These are phyloP conservation scores for Kernera saxatilis DNA, from an alignment of 345 rosid species.

Conservation along the genomic window DNA sequence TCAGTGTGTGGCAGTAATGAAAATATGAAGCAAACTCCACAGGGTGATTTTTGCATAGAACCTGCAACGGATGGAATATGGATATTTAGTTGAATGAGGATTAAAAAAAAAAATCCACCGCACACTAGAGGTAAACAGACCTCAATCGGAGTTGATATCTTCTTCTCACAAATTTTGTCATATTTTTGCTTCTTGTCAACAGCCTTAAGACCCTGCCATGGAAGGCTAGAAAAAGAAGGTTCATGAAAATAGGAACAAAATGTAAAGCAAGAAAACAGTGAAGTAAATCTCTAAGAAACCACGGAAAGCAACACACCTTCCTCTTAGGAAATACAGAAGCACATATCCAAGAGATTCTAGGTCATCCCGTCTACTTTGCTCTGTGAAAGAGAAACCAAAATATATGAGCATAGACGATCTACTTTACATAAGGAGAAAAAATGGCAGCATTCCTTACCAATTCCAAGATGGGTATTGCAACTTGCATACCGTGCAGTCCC, in stretches of 20 bases:
- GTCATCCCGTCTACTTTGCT: constrained; percentile 82
- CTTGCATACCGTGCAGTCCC: constrained; percentile 99
- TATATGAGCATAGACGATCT: background rate
- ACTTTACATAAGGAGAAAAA: background rate
- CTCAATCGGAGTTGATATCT: constrained; percentile 88
- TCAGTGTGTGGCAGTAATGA: constrained; percentile 82
- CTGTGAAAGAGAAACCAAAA: constrained; percentile 28
- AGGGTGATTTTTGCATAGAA: constrained; percentile 70
- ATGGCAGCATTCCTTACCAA: constrained; percentile 49
- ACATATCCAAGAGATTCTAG: constrained; percentile 77
- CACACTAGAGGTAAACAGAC: constrained; percentile 29
- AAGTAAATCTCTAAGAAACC: background rate
- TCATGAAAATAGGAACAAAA: constrained; percentile 12
- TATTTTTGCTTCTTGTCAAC: constrained; percentile 85
- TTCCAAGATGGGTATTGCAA: constrained; percentile 97
- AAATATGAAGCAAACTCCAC: constrained; percentile 90
- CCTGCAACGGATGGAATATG: constrained; percentile 35
- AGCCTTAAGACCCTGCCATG: constrained; percentile 93
- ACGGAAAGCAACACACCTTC: constrained; percentile 81
- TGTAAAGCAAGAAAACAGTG: background rate
- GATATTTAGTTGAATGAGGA: background rate
- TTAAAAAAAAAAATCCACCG: background rate
- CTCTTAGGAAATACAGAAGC: constrained; percentile 73
- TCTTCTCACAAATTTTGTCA: constrained; percentile 85
- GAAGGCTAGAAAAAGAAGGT: constrained; percentile 53